Base-by-base conservation (phyloP, 352 stramenopile genomes). In the Globisporangium sylvaticum region DNA sequence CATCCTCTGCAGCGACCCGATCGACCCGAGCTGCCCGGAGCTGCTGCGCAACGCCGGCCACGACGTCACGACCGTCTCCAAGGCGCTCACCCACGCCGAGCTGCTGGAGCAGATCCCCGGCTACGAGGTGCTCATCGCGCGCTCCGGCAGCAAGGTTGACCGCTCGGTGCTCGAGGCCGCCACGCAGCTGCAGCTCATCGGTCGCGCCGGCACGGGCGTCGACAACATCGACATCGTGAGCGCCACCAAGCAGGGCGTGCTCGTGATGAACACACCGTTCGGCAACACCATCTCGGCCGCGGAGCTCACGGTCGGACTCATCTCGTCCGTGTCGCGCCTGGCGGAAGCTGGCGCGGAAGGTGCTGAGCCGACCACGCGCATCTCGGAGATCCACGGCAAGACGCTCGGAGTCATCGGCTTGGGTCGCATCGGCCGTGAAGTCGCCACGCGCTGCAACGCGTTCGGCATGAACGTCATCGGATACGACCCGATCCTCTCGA, bases 251-350 rank as follows among this genome's bases (percentile, higher is more conserved):
- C 79, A 92, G 60, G 84, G 96, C 62, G 96, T 98, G 67, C 84
- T 98, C 52, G 96, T 99, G 57, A 97, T 99, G 72, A 98, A 99
- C 77, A 98, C 96, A 50, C 96, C 96, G 8, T 94, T 91, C 46
- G 96, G 94, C 31, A 98, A 98, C 84, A 97, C 94, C 52, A 91
- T 98, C 64, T 97, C 94, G 32, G 94, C 97, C 24, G 97, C 97
- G 1, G 96, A 99, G 77, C 83, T 98, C 66, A 94, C 97, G 14
- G 67, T 99, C 25, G 95, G 91, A 18, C 86, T 97, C 50, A 88
- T 98, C 63, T 74, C 97, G 8, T 71, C 77, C 5, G 80, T 94
- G n/a, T 94, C 85, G 25, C 69, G 73, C 4, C 42, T 81, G 22
- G 67, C 68, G 3, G 65, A 76, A 12, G 20, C 31, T 1, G 39